Percentiles rank a stretch among this genome's conserved stretches.
phyloP scores from a whole-genome alignment of 192 early-diverging fungal species.

The Coemansia guatemalensis region DNA sequence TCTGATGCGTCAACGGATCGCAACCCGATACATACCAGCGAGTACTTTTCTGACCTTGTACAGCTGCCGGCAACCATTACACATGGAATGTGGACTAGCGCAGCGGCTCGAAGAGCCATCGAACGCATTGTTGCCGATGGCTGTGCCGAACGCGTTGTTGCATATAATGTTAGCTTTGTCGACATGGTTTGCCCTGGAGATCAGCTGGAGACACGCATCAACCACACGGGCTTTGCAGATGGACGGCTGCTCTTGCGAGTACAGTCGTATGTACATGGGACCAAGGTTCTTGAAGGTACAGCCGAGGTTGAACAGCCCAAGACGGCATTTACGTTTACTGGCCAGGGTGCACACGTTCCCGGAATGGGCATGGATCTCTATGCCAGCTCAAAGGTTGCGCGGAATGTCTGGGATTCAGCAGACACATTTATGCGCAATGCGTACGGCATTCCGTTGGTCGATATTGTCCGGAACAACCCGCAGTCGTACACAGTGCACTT shows the following conservation, averaged over 20 bases:
- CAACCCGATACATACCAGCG: conserved; percentile 95
- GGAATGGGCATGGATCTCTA: conserved; percentile 98
- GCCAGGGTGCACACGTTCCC: conserved; percentile 90
- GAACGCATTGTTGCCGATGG: conserved; percentile 85
- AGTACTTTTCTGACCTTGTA: conserved; percentile 85
- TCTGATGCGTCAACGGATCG: conserved; percentile 80
- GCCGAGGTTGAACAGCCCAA: conserved; percentile 87
- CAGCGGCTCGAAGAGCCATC: conserved; percentile 83
- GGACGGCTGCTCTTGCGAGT: conserved; percentile 88
- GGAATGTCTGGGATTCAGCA: conserved; percentile 89
- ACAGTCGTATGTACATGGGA: conserved; percentile 67
- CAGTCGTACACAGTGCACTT: conserved; percentile 82
- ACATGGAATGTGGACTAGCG: conserved; percentile 97
- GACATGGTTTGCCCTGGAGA: conserved; percentile 88
- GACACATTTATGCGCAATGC: conserved; percentile 80
- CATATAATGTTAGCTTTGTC: conserved; percentile 77
- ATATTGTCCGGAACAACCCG: conserved; percentile 90
- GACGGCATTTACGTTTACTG: conserved; percentile 88
- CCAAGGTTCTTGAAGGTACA: conserved; percentile 70
- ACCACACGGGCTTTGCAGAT: conserved; percentile 82
- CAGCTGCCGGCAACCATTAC: conserved; percentile 88
- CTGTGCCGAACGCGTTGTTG: conserved; percentile 72
- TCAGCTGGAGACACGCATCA: conserved; percentile 76
- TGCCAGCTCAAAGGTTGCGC: conserved; percentile 70
- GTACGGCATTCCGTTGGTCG: conserved; percentile 87